These are phyloP conservation scores for Diaporthe caulivora DNA, from an alignment of 2,329 filamentous ascomycete species.

Conservation along the genomic window DNA sequence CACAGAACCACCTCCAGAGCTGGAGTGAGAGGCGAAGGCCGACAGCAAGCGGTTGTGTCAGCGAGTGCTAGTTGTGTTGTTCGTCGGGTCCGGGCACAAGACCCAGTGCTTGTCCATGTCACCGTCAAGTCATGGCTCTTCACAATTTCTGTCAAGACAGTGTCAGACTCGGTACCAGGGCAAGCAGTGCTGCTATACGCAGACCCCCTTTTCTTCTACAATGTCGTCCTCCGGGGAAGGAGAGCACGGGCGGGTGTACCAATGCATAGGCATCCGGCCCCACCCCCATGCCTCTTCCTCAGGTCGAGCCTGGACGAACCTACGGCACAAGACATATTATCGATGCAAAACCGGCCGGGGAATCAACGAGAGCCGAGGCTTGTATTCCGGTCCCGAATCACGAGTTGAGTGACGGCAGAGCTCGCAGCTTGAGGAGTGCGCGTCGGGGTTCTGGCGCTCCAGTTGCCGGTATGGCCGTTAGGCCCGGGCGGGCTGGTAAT, in stretches of 20 bases:
- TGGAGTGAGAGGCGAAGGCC: neutral
- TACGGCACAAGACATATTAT: slow-evolving; percentile 2
- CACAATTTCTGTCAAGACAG: neutral
- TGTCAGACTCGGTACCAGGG: neutral
- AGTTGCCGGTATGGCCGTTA: slow-evolving; percentile 18
- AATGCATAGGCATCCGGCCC: slow-evolving; percentile 12
- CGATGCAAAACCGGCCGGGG: neutral
- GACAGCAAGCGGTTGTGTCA: neutral
- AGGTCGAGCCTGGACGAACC: slow-evolving; percentile 28
- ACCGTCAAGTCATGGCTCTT: neutral
- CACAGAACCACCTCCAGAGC: neutral
- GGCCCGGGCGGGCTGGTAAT: slow-evolving; percentile 13
- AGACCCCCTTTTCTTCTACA: slow-evolving; percentile 4
- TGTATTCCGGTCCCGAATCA: neutral
- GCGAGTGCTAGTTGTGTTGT: too few species aligned
- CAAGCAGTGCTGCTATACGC: slow-evolving; percentile 7
- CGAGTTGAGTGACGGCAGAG: neutral
- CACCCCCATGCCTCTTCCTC: slow-evolving; percentile 8
- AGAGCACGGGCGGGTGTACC: slow-evolving; percentile 16
- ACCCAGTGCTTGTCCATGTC: neutral
- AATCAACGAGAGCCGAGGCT: neutral
- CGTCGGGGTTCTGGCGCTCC: neutral
- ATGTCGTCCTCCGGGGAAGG: neutral
- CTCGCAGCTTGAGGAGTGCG: neutral
- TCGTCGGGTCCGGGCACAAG: neutral